A percentile compares a stretch with the other conserved stretches of the same genome.
These are phyloP conservation scores for Fraxinus angustifolia DNA, from an alignment of 305 asterid genomes.

Conservation along the genomic window DNA sequence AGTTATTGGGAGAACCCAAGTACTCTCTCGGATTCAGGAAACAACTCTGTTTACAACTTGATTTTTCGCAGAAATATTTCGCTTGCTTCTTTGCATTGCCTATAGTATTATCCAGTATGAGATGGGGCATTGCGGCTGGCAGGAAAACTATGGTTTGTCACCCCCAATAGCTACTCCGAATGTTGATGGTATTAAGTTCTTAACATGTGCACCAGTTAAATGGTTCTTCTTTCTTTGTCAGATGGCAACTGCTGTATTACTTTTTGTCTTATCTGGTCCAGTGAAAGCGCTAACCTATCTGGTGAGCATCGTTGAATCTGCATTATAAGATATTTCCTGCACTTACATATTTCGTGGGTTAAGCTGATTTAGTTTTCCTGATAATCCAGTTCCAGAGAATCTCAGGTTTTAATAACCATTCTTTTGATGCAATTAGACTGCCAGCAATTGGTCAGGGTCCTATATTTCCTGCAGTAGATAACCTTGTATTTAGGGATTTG, in stretches of 20 bases:
- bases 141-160: constrained; percentile 82
- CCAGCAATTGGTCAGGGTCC: neutral
- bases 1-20: too few relatives aligned
- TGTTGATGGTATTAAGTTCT: neutral
- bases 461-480: neutral
- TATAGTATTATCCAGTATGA: constrained; percentile 79
- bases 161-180: neutral
- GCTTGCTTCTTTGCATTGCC: constrained; percentile 93
- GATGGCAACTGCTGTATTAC: constrained; percentile 79
- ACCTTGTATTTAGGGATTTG: neutral
- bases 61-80: constrained; percentile 70
- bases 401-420: neutral
- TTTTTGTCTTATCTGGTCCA: constrained; percentile 90
- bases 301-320: constrained; percentile 45
- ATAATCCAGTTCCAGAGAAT: neutral
- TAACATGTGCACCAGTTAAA: neutral
- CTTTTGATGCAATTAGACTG: neutral
- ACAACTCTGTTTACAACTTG: neutral
- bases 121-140: constrained; percentile 93
- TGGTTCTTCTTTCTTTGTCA: constrained; percentile 30
- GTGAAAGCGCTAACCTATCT: constrained; percentile 85
- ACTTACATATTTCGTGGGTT: neutral
- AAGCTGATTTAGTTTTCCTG: neutral
- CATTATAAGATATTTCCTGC: neutral
- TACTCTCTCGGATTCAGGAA: too few relatives aligned